These are phyloP conservation scores for Fusarium sp. DNA, from an alignment of 2,329 filamentous ascomycete genomes.

Conservation along the genomic window DNA sequence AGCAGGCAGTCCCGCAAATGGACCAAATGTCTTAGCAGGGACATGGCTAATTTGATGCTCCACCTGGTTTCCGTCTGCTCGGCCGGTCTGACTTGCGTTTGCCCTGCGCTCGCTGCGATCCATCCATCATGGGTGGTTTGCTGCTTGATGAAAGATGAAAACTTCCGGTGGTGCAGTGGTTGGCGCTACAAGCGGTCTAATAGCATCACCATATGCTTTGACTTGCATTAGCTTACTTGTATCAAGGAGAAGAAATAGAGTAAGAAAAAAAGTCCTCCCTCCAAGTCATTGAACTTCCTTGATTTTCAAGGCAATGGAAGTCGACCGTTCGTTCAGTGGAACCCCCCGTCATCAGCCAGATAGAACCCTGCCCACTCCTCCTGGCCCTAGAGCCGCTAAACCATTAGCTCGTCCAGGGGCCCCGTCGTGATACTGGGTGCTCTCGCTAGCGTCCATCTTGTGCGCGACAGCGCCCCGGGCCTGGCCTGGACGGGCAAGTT, in stretches of 20 bases:
- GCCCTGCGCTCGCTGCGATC: neutral
- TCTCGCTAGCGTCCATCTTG: constrained; percentile 33
- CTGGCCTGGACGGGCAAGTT: constrained; percentile 16
- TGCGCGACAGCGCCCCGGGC: constrained; percentile 34
- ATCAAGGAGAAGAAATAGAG: constrained; percentile 2
- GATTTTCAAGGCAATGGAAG: constrained; percentile 31
- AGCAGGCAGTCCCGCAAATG: constrained; percentile 21
- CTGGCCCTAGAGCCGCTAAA: constrained; percentile 35
- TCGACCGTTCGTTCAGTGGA: constrained; percentile 32
- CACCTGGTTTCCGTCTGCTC: constrained; percentile 22
- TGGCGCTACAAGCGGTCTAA: neutral
- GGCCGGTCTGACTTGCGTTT: constrained; percentile 8
- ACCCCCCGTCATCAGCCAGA: constrained; percentile 23
- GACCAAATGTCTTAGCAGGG: constrained; percentile 28
- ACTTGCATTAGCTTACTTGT: neutral
- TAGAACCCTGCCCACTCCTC: constrained; percentile 42
- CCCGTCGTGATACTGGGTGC: constrained; percentile 34
- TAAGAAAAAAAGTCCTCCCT: constrained; percentile 15
- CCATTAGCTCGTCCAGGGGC: constrained; percentile 32
- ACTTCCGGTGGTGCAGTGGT: neutral
- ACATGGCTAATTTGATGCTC: constrained; percentile 36
- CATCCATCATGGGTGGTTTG: neutral
- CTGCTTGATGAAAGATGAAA: neutral
- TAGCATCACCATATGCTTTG: neutral
- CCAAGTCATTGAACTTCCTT: constrained; percentile 37